phyloP scores from a whole-genome alignment of 2,329 filamentous ascomycete species.

The Fusarium mundagurra region DNA sequence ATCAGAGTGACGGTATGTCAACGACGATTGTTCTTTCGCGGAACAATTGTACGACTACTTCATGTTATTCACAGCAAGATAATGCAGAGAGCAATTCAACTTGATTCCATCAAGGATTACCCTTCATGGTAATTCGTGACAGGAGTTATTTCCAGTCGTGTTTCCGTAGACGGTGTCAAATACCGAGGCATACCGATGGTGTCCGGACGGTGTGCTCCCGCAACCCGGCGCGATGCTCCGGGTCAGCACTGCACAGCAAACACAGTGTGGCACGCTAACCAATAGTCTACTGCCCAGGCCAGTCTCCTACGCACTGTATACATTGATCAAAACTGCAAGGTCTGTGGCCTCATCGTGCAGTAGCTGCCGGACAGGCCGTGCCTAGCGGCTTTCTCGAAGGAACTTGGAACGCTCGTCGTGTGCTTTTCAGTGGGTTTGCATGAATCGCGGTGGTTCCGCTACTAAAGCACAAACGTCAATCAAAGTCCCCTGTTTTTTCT shows the following conservation, averaged over 20 bases:
- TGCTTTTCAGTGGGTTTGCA: slow-evolving; percentile 32
- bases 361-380: slow-evolving; percentile 42
- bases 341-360: slow-evolving; percentile 41
- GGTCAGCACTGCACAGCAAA: slow-evolving; percentile 3
- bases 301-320: slow-evolving; percentile 35
- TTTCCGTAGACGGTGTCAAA: slow-evolving; percentile 12
- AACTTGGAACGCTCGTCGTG: slow-evolving; percentile 27
- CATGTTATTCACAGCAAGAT: neutral
- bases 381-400: slow-evolving; percentile 41
- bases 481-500: neutral
- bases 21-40: neutral
- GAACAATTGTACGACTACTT: neutral
- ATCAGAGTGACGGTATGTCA: slow-evolving; percentile 14
- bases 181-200: slow-evolving; percentile 6
- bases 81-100: neutral
- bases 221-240: neutral
- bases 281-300: neutral
- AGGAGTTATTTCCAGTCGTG: slow-evolving; percentile 20
- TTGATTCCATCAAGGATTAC: neutral
- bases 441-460: slow-evolving; percentile 21
- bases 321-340: neutral
- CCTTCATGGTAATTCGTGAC: neutral
- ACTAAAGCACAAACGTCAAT: slow-evolving; percentile 4
- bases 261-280: slow-evolving; percentile 28
- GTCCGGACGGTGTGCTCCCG: neutral